phyloP scores from a whole-genome alignment of 1,139 yeast genomes.

The Candida gigantensis region DNA sequence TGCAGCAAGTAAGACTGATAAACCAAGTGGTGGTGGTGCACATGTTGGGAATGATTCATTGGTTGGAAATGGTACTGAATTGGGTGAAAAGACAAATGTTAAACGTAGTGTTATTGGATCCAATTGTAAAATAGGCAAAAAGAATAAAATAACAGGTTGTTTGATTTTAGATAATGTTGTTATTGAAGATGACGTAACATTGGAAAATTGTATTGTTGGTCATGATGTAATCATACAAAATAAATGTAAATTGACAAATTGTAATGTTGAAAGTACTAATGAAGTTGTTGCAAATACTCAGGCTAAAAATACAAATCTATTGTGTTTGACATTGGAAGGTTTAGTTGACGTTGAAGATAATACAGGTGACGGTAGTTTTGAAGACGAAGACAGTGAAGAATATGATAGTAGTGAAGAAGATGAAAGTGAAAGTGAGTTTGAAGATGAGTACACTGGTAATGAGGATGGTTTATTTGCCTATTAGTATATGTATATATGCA shows the following conservation, averaged over 20 bases:
- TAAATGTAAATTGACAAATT: slow-evolving; percentile 66
- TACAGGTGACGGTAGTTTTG: slow-evolving; percentile 39
- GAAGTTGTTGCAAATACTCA: slow-evolving; percentile 61
- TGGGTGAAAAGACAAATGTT: slow-evolving; percentile 81
- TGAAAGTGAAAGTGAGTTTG: slow-evolving; percentile 34
- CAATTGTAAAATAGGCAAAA: slow-evolving; percentile 76
- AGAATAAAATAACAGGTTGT: slow-evolving; percentile 87
- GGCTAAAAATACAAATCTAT: slow-evolving; percentile 81
- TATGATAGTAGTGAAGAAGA: slow-evolving; percentile 35
- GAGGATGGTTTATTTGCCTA: slow-evolving; percentile 47
- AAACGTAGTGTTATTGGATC: slow-evolving; percentile 78
- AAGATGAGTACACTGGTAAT: slow-evolving; percentile 51
- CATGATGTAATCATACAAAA: slow-evolving; percentile 58
- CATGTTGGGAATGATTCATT: slow-evolving; percentile 86
- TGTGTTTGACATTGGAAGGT: slow-evolving; percentile 62
- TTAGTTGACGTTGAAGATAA: slow-evolving; percentile 39
- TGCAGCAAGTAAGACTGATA: too few species aligned
- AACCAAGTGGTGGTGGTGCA: slow-evolving; percentile 50
- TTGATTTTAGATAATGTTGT: slow-evolving; percentile 70
- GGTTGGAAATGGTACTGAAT: slow-evolving; percentile 57
- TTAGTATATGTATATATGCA: too few species aligned
- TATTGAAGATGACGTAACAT: slow-evolving; percentile 77
- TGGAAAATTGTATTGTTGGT: slow-evolving; percentile 92
- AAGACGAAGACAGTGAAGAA: slow-evolving; percentile 39
- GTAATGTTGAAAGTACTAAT: slow-evolving; percentile 83